These are phyloP conservation scores for Blastomyces silverae DNA, from an alignment of 2,329 filamentous ascomycete genomes.

Conservation along the genomic window DNA sequence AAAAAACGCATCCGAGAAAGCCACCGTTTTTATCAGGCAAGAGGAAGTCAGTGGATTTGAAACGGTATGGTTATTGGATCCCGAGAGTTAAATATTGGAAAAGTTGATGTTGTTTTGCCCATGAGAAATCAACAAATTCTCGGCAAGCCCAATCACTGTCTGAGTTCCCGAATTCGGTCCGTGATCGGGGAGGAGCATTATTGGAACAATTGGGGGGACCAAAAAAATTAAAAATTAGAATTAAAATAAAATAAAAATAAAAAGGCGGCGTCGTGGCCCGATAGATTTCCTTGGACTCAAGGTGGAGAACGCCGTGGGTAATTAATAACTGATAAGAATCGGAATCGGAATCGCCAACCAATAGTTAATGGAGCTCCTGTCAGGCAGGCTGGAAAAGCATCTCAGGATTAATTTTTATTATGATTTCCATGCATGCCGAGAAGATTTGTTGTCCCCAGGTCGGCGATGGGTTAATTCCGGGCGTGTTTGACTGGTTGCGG, in stretches of 20 bases:
- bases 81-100: not conserved
- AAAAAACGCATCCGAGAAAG: not conserved
- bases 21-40: not conserved
- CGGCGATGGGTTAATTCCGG: not conserved
- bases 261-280: too few relatives aligned
- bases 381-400: not conserved
- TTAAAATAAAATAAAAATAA: too few relatives aligned
- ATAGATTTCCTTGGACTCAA: too few relatives aligned
- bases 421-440: not conserved
- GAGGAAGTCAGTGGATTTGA: not conserved
- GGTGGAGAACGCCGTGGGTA: not conserved
- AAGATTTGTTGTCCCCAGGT: not conserved
- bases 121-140: not conserved
- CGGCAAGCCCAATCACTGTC: not conserved
- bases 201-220: too few relatives aligned
- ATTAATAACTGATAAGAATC: too few relatives aligned
- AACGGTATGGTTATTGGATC: not conserved
- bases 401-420: not conserved
- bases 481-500: not conserved
- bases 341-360: not conserved
- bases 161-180: not conserved
- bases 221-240: too few relatives aligned
- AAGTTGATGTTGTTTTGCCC: not conserved
- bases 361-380: not conserved
- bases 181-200: too few relatives aligned